Evolutionary conservation across 345 rosid genomes (phyloP).

Genomic region (Citropsis articulata): DNA sequence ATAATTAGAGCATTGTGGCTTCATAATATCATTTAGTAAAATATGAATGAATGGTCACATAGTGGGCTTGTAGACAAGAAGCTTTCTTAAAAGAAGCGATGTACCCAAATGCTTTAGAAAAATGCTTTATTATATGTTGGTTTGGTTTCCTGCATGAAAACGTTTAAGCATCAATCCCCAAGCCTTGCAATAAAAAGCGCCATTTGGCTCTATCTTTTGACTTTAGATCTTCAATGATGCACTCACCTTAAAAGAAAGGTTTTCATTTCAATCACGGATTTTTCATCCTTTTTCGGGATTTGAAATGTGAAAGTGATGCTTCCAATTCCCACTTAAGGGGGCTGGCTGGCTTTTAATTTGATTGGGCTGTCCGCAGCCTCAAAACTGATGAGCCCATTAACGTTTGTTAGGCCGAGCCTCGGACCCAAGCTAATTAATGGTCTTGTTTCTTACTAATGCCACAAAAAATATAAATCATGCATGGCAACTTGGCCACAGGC

Average conservation of each 20-base stretch:
- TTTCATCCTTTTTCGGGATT: not conserved
- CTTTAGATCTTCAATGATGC: not conserved
- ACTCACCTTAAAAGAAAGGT: not conserved
- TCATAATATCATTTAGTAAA: too few relatives aligned
- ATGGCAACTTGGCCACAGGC: not conserved
- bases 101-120: not conserved
- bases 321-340: not conserved
- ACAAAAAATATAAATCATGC: not conserved
- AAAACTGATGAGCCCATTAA: too few relatives aligned
- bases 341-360: not conserved
- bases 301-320: not conserved
- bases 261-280: not conserved
- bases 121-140: not conserved
- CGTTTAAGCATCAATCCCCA: slow-evolving; percentile 1
- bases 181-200: not conserved
- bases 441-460: not conserved
- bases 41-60: not conserved
- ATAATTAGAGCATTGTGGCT: not conserved
- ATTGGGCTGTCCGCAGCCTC: not conserved
- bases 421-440: not conserved
- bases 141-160: not conserved
- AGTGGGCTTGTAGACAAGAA: not conserved
- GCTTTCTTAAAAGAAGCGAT: slow-evolving; percentile 11
- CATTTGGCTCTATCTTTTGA: not conserved
- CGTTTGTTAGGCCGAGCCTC: not conserved